These are phyloP conservation scores for Neurospora terricola DNA, from an alignment of 495 filamentous ascomycete species.

Conservation along the genomic window DNA sequence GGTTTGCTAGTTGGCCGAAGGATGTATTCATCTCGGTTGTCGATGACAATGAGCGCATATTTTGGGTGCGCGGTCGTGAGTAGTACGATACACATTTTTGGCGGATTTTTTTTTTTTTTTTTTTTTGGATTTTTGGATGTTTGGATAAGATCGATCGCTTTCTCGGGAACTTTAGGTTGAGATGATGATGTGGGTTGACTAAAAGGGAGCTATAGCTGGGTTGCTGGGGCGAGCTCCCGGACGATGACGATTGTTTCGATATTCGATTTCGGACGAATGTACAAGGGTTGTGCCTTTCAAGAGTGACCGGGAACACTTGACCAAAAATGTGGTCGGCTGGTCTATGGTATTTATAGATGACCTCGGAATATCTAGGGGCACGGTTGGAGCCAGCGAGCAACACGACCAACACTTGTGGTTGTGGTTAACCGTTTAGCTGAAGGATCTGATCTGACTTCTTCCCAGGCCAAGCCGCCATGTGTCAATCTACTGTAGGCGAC, in stretches of 20 bases:
- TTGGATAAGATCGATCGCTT: not conserved
- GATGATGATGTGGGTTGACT: not conserved
- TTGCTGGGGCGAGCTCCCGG: not conserved
- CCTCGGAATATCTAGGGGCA: not conserved
- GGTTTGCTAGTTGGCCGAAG: slow-evolving; percentile 74
- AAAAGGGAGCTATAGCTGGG: not conserved
- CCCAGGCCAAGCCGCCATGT: not conserved
- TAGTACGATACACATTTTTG: slow-evolving; percentile 83
- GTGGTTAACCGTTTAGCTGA: not conserved
- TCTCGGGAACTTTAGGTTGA: not conserved
- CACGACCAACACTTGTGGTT: not conserved
- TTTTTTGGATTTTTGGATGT: not conserved
- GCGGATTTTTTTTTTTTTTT: not conserved
- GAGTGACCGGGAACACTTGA: not conserved
- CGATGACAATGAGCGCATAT: slow-evolving; percentile 81
- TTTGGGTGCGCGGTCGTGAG: slow-evolving; percentile 82
- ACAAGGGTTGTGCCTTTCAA: not conserved
- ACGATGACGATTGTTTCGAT: not conserved
- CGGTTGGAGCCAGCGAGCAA: not conserved
- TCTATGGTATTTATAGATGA: not conserved
- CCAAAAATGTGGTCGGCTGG: not conserved
- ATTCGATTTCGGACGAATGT: not conserved
- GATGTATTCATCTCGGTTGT: slow-evolving; percentile 95
- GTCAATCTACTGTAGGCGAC: not conserved
- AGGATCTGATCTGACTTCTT: not conserved